Base-by-base conservation (phyloP, 371 early-diverging fungal species). In the Saksenaea oblongispora region DNA sequence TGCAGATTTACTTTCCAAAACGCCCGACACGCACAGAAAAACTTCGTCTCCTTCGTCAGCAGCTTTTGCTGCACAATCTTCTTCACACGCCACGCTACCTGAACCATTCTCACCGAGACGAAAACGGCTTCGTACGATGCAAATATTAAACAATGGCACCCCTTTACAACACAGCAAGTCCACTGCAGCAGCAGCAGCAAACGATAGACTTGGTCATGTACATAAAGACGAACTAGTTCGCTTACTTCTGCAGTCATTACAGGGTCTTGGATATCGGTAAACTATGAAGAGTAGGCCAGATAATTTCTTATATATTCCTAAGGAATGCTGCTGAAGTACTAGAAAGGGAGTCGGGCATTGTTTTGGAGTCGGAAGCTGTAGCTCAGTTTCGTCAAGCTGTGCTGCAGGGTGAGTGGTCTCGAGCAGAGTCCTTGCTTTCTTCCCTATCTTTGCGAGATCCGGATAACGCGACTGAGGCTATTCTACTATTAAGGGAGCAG, bases 201-300 rank as follows among this genome's bases (percentile, higher is more conserved):
- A 18, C 8, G 51, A 26, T 10, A 47, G 51, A 17, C 51, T 47
- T 47, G 51, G 51, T 22, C 51, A 22, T 58, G 64, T 82, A 22
- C 76, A 69, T 26, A 80, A 83, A 37, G 86, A 89, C 39, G 95
- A 97, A 70, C 78, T 95, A 3, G 91, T 95, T 22, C 85, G 97
- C 14, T 70, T 97, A 11, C 89, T 97, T 74, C 68, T 93, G 27
- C 96, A 97, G 70, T 80, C 92, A 31, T 74, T 97, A 34, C 79
- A 84, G n/a, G 90, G 91, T 58, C 79, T 95, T 59, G 95, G 94
- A 5, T 94, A 91, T 67, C 82, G 69, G 93, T 93, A 83, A 74
- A 22, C 5, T 47, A 22, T 22, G 42, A 14, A 34, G 15, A 26
- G 26, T 31, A 41, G 4, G 78, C 31, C 31, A 7, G 31, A 31